A percentile compares a stretch with the other conserved stretches of the same genome.
phyloP scores from a whole-genome alignment of 331 rosid species.

The Spiraea crenata region DNA sequence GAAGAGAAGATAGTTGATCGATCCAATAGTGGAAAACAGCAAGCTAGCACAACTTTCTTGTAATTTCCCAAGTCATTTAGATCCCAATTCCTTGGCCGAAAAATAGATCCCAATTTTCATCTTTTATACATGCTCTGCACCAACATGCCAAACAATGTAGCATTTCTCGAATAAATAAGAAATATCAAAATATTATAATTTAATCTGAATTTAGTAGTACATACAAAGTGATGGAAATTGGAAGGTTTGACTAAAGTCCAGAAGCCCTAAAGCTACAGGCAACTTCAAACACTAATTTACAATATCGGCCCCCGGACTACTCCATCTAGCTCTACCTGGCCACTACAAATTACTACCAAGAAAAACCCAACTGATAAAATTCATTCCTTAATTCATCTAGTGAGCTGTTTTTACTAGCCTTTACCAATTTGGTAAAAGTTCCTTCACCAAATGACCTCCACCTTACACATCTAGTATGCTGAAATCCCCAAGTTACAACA shows the following conservation, averaged over 20 bases:
- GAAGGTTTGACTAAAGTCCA: background rate
- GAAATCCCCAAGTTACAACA: conserved; percentile 24
- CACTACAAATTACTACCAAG: background rate
- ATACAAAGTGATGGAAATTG: conserved; percentile 5
- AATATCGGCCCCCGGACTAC: conserved; percentile 1
- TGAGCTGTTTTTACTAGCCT: background rate
- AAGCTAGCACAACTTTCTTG: background rate
- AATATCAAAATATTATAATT: background rate
- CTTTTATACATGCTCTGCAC: background rate
- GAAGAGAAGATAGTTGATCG: background rate
- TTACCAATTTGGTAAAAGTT: background rate
- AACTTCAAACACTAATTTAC: conserved; percentile 18
- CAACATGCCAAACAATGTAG: background rate
- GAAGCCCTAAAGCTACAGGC: conserved; percentile 6
- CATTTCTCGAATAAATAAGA: background rate
- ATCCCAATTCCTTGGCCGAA: no score
- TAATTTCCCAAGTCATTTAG: background rate
- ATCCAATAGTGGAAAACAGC: background rate
- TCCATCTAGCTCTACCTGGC: background rate
- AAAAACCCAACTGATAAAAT: background rate
- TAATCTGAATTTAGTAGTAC: conserved; percentile 1
- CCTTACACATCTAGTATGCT: conserved; percentile 17
- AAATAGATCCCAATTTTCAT: background rate
- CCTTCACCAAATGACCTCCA: conserved; percentile 12
- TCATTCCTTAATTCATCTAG: background rate